Base-by-base conservation (phyloP, 1,139 yeast species). In the Magnusiomyces sp. region DNA sequence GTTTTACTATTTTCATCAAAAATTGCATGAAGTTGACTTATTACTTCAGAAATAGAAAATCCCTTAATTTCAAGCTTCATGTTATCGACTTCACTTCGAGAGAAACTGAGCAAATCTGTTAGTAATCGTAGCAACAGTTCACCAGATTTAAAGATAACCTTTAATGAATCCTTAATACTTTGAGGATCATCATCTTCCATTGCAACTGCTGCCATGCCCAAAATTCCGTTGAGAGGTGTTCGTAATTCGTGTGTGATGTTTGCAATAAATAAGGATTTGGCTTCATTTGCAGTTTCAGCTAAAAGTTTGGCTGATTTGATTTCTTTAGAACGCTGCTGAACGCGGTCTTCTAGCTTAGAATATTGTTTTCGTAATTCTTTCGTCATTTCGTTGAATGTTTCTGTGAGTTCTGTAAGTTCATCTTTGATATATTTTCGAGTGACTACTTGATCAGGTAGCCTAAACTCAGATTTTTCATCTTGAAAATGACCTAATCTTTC, bases 171-270 rank as follows among this genome's bases (percentile, higher is more conserved):
- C 57, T 83, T 81, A n/a, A 86, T 79, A 56, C 80, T 78, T n/a
- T 72, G 66, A 2, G 74, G 74, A 59, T 88, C 92, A 16, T 74
- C 71, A 63, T 87, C 95, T 34, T 85, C 92, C 88, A 87, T 83
- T 5, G 95, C 92, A 53, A 89, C 85, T 2, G 95, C 83, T 0
- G 96, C 85, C 95, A 89, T 87, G 53, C 97, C 97, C 50, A 89
- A 70, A 39, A 89, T 89, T 65, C 97, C 97, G 67, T 89, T 89
- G 56, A 89, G 70, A 1, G 97, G 97, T 0, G 97, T 89, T 60
- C 96, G 75, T 62, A 89, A 73, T 67, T 89, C 97, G 63, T 89
- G 97, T 0, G 96, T 87, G 36, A 89, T 89, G 63, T 89, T 89
- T 4, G 97, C 97, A 62, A 89, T 88, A 64, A 89, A 89, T 5